Evolutionary conservation across 306 rosid species (phyloP), one percentile per base, ranked within the genome.

Genomic region (Mucuna pruriens): DNA sequence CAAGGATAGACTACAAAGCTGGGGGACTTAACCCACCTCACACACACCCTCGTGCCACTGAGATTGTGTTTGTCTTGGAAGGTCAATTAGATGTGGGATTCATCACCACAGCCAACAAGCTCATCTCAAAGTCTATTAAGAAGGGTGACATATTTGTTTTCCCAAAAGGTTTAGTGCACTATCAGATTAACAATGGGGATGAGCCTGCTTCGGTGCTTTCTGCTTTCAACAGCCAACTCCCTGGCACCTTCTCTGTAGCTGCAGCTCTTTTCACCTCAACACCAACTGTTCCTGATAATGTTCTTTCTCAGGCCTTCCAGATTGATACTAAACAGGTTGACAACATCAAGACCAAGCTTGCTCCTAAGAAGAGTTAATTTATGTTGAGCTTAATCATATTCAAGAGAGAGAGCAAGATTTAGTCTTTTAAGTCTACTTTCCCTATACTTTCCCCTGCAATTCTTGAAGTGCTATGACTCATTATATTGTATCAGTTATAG

Each of bases 21-120:
- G 82, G 79, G 1, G 92, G 92, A 7, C 90, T 86, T 60, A 89
- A 89, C 80, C 92, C 92, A 5, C 92, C 92, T 1, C 92, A 89
- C 63, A 89, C 92, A 0, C 92, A 89, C 75, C 92, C 90, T 3
- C 92, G 90, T 6, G 90, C 90, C 55, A 89, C 92, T 0, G 92
- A 89, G 75, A 20, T 82, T n/a, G 82, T 89, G 26, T 89, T 82
- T 52, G 92, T 89, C 0, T 76, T 88, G 78, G 90, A 88, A 26
- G 90, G 90, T 16, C 64, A 86, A 76, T 84, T 88, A 38, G 75
- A 82, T 0, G 90, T 88, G 8, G 91, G 87, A 0, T 88, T 88
- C 25, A 63, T 88, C 64, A 86, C 84, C 34, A 89, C 92, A 16
- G 76, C 85, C 19, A 73, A 84, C 80, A 89, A 89, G 64, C 66